Percentiles rank a stretch among this genome's conserved stretches.
These are phyloP conservation scores for Theileria annulata DNA, from an alignment of 169 alveolate species.

Conservation along the genomic window DNA sequence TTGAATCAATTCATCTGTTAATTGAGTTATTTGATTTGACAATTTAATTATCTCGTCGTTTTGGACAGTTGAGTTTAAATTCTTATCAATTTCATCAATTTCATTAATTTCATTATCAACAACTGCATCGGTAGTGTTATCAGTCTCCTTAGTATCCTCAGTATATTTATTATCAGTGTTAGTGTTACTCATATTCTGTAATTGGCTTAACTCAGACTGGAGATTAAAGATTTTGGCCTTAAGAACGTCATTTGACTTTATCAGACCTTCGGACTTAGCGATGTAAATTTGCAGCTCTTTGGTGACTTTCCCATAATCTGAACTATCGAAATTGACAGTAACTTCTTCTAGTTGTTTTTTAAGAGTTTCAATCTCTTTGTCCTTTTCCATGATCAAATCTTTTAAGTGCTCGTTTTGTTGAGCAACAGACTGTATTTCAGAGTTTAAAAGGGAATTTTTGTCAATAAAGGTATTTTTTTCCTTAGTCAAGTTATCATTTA, in stretches of 20 bases:
- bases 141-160: no score
- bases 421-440: constrained; percentile 10
- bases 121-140: no score
- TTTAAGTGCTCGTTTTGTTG: constrained; percentile 23
- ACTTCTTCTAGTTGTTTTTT: constrained; percentile 25
- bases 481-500: constrained; percentile 19
- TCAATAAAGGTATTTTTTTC: neutral
- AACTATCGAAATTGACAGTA: constrained; percentile 15
- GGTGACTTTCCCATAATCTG: constrained; percentile 15
- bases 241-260: constrained; percentile 21
- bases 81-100: neutral
- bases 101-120: no score
- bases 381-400: constrained; percentile 20
- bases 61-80: neutral
- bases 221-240: neutral
- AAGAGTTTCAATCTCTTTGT: constrained; percentile 29
- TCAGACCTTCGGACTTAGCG: constrained; percentile 29
- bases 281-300: constrained; percentile 28
- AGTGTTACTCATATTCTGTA: neutral
- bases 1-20: neutral
- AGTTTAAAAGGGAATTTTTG: neutral
- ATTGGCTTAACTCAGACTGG: neutral
- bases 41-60: neutral
- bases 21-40: neutral
- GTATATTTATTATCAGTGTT: no score